Base-by-base conservation (phyloP, 352 stramenopile species). In the Phytophthora capsici region DNA sequence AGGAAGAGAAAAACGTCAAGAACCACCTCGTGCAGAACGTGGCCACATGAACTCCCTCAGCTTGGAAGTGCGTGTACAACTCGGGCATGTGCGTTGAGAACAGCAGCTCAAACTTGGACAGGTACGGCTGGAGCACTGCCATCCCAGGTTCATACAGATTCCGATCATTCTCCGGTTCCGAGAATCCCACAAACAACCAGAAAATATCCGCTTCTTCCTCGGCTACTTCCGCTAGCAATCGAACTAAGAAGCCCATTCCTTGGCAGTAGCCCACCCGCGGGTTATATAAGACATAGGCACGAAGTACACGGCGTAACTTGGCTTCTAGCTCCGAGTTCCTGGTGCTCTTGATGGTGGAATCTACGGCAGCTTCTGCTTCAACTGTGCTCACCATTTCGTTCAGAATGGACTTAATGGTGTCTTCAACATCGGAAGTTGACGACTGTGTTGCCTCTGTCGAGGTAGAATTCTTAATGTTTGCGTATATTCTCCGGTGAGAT, bases 161-260 rank as follows among this genome's bases (percentile, higher is more conserved):
- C 34, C 68, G 71, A 49, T 91, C 75, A 16, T 87, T 90, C 53
- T 88, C 79, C 2, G 82, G 82, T 53, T 94, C 86, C 4, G 77
- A 91, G 13, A 94, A 80, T 0, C 82, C 82, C 1, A 92, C 84
- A 55, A 94, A 94, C 23, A 91, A 56, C 86, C 86, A 94, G 62
- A 94, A 94, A 49, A 89, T 83, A 19, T 91, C 80, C 19, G 82
- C 82, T 64, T 95, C 84, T 38, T 88, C 76, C 4, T 83, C 67
- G 0, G 80, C 71, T 10, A 91, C 77, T 37, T 93, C 82, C 23
- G 90, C 75, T 12, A 96, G 60, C 36, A 93, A 77, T 0, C 83
- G 73, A 6, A 93, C 83, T 40, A 96, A 68, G 40, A 95, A 94
- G 30, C 89, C 91, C 84, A 96, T 93, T n/a, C 88, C 88, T 71